These are phyloP conservation scores for Circinella minor DNA, from an alignment of 371 early-diverging fungal species.

Conservation along the genomic window DNA sequence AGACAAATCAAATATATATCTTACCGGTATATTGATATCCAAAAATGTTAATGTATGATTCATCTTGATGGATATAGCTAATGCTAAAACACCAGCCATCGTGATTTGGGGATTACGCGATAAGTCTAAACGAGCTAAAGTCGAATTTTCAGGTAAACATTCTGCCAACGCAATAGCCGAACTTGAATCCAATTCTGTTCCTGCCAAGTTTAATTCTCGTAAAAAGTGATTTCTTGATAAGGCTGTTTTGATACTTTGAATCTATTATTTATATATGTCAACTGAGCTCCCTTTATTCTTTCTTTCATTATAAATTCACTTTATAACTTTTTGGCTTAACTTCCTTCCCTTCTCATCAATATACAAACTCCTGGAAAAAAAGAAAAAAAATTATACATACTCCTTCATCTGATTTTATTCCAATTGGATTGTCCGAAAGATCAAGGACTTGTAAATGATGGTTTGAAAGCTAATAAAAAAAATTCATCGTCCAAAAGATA, in stretches of 20 bases:
- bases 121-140: conserved; percentile 72
- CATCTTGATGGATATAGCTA: conserved; percentile 78
- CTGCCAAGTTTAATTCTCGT: conserved; percentile 62
- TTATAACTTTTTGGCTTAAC: too few species aligned
- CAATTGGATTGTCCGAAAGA: conserved; percentile 43
- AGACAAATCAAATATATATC: neutral
- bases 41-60: conserved; percentile 76
- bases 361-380: too few species aligned
- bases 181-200: conserved; percentile 52
- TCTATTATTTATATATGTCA: conserved; percentile 4
- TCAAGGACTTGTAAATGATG: conserved; percentile 46
- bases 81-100: conserved; percentile 81
- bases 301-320: neutral
- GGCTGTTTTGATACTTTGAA: conserved; percentile 23
- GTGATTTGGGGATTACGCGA: conserved; percentile 76
- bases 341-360: neutral
- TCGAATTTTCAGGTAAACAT: conserved; percentile 71
- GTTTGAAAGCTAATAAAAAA: conserved; percentile 33
- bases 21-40: conserved; percentile 74
- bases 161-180: conserved; percentile 82
- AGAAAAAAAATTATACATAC: conserved; percentile 21
- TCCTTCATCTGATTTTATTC: conserved; percentile 39
- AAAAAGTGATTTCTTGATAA: conserved; percentile 40
- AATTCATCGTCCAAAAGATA: neutral
- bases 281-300: neutral